Evolutionary conservation across 73 alveolate genomes (phyloP), one percentile per base, ranked within the genome.

Genomic region (Blepharisma japonicum): DNA sequence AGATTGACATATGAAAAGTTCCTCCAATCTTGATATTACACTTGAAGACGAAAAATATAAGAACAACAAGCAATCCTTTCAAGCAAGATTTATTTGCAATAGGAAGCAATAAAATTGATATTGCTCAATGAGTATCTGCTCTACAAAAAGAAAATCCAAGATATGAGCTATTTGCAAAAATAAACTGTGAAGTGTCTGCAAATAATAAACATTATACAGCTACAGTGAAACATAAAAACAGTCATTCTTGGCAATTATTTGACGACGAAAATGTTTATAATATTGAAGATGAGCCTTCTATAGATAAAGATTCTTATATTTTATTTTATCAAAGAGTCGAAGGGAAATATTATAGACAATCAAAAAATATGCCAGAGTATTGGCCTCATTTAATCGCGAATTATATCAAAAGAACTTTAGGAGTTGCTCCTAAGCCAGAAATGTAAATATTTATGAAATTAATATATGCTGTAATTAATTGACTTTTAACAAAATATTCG

Each of bases 1-100:
- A 86, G 42, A 87, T 91, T 55, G 94, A 93, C 45, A 84, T 94
- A 32, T 94, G 92, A 94, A 92, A 94, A 77, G 74, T 94, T 39
- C 98, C 98, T 8, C 80, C 89, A 70, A 80, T 94, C 38, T 77
- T 94, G 56, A 94, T 94, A 6, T 81, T 94, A 0, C 96, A 94
- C 55, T 83, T 94, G 71, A 94, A 94, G 71, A 87, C 98, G 67
- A 89, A 92, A 72, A 68, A 83, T 27, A 86, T 42, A 49, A 71
- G 72, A 23, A 55, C 78, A 46, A 81, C 74, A 47, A 78, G 55
- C 14, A 46, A 80, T 68, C 89, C 88, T 25, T 92, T 92, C 61
- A 87, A 87, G 45, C 82, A 78, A 46, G 90, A 77, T 9, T 66
- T 53, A 53, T 89, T 94, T 6, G 96, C 84, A 71, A 92, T 84